These are phyloP conservation scores for Posidonia australis DNA, from an alignment of 106 monocot genomes.

Conservation along the genomic window DNA sequence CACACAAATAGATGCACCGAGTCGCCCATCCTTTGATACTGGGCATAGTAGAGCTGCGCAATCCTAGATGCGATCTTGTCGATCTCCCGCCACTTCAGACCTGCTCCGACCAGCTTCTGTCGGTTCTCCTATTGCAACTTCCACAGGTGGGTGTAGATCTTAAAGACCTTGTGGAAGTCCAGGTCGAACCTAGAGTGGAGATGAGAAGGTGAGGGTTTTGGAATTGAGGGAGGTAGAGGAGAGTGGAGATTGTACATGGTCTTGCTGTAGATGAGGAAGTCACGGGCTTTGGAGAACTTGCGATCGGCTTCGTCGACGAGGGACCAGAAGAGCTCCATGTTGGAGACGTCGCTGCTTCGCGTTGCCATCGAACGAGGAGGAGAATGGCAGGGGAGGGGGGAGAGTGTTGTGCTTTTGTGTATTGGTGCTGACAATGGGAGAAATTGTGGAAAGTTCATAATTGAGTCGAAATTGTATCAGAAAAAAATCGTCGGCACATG, in stretches of 20 bases:
- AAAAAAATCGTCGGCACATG: too few relatives aligned
- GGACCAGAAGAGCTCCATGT: too few relatives aligned
- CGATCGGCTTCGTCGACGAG: too few relatives aligned
- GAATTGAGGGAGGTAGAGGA: too few relatives aligned
- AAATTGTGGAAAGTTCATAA: too few relatives aligned
- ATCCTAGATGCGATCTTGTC: conserved; percentile 90
- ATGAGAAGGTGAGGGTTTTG: too few relatives aligned
- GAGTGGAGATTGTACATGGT: too few relatives aligned
- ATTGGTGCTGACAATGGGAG: too few relatives aligned
- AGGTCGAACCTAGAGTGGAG: conserved; percentile 17
- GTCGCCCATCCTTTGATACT: conserved; percentile 30
- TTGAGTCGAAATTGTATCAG: too few relatives aligned
- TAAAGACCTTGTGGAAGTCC: conserved; percentile 73
- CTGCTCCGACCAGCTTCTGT: conserved; percentile 45
- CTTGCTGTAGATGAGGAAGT: conserved; percentile 47
- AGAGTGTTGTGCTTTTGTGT: too few relatives aligned
- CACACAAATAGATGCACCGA: conserved; percentile 3
- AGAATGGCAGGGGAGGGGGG: too few relatives aligned
- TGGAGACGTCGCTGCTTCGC: background rate
- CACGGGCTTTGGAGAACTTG: too few relatives aligned
- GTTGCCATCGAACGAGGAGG: conserved; percentile 1
- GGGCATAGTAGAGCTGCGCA: conserved; percentile 82
- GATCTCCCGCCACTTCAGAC: conserved; percentile 70
- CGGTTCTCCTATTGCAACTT: conserved; percentile 38
- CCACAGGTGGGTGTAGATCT: conserved; percentile 86